Base-by-base conservation (phyloP, 2,329 filamentous ascomycete genomes). In the Colletotrichum sp. region DNA sequence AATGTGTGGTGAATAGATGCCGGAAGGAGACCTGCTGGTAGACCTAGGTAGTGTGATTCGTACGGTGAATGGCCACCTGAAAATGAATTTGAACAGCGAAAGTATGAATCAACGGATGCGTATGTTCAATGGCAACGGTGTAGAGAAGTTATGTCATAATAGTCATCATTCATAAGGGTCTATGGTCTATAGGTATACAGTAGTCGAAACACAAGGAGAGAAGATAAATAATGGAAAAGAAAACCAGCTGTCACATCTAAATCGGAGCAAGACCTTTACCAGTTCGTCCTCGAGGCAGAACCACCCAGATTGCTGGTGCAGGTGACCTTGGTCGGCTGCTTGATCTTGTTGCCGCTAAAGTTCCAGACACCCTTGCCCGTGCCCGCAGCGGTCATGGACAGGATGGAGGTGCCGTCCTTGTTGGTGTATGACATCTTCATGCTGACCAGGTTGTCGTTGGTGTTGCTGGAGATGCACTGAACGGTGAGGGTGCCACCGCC, bases 341-440 rank as follows among this genome's bases (percentile, higher is more conserved):
- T 78, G 58, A 78, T 73, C 67, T 71, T 78, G n/a, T 48, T 67
- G 13, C 52, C 34, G 32, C 38, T 59, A 16, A 75, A 78, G 65
- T 69, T 75, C 77, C 77, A 78, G n/a, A 71, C 21, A 5, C 77
- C 77, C n/a, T 63, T 69, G 8, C 43, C 66, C 1, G 43, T 52
- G n/a, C 0, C 0, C 0, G 16, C 67, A 7, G 74, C 34, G 1
- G 58, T 73, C 77, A 78, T 78, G 65, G 38, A 59, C 13, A 72
- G 52, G 21, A 24, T 75, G 5, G 75, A 65, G 9, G 71, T 69
- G 32, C 77, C 78, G 69, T 75, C 77, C 12, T 76, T 73, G 69
- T 80, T 79, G 18, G 80, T 69, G 66, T 78, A 73, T 14, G 77
- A 66, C 5, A 83, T 77, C 48, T 79, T 74, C 9, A 83, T 75